Percentiles rank a stretch among this genome's conserved stretches.
Conservation (phyloP, 108 stramenopile species). For the Schizochytrium sp. region DNA sequence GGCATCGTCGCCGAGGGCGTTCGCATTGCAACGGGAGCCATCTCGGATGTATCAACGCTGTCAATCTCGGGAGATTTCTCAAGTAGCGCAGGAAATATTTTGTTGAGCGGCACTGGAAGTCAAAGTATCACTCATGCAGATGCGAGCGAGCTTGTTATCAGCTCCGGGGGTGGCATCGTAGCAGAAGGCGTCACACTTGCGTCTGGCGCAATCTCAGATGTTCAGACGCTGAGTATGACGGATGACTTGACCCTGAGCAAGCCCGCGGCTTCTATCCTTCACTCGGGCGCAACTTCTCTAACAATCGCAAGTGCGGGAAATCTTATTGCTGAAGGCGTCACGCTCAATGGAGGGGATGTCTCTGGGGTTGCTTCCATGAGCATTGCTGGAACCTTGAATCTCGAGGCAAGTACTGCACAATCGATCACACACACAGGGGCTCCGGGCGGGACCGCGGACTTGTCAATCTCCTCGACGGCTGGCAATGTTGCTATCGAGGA, state of each 20-base stretch:
- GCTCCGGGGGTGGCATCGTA: neutral
- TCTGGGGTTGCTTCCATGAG: neutral
- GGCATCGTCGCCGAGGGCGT: neutral
- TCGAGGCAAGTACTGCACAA: neutral
- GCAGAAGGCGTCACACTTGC: neutral
- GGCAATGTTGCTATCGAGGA: neutral
- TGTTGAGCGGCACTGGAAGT: neutral
- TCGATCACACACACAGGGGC: neutral
- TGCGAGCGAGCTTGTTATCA: neutral
- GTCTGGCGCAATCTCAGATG: neutral
- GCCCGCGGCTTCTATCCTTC: neutral
- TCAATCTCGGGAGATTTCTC: neutral
- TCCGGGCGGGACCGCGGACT: neutral
- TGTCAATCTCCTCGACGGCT: neutral
- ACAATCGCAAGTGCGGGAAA: neutral
- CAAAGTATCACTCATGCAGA: neutral
- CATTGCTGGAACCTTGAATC: neutral
- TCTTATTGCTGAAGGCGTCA: neutral
- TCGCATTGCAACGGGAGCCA: neutral
- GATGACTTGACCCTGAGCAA: neutral
- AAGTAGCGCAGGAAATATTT: neutral
- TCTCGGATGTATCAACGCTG: neutral
- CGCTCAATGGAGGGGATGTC: neutral
- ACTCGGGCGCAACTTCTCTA: neutral
- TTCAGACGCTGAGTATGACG: neutral